A percentile compares a stretch with the other conserved stretches of the same genome.
phyloP scores from a whole-genome alignment of 495 filamentous ascomycete genomes.

The Talaromyces borbonicus region DNA sequence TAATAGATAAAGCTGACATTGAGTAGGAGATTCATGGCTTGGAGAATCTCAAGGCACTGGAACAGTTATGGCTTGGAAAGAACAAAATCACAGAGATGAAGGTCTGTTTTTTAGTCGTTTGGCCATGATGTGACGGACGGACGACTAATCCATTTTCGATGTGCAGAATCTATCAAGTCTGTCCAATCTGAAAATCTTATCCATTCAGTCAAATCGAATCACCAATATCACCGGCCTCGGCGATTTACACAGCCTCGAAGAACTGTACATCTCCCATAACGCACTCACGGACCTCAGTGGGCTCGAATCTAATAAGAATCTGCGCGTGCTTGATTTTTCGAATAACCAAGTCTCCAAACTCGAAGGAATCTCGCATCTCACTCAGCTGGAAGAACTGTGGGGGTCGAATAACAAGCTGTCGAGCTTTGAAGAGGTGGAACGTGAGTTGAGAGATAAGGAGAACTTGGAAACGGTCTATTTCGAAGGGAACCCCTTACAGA shows the following conservation, averaged over 20 bases:
- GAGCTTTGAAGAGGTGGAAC: conserved; percentile 76
- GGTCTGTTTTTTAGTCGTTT: conserved; percentile 31
- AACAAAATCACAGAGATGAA: conserved; percentile 90
- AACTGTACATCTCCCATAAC: conserved; percentile 98
- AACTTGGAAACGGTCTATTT: conserved; percentile 89
- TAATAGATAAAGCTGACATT: not conserved
- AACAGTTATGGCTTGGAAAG: conserved; percentile 94
- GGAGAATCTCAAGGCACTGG: conserved; percentile 59
- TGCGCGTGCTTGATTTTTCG: conserved; percentile 80
- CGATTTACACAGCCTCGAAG: conserved; percentile 69
- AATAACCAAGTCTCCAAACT: conserved; percentile 78
- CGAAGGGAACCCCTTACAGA: conserved; percentile 88
- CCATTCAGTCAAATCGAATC: conserved; percentile 95
- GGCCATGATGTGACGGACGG: no score
- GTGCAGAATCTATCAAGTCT: conserved; percentile 55
- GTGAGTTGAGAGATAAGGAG: conserved; percentile 65
- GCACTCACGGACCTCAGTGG: conserved; percentile 69
- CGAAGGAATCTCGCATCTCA: conserved; percentile 56
- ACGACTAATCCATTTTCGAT: no score
- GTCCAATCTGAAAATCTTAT: conserved; percentile 74
- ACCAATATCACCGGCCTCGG: conserved; percentile 66
- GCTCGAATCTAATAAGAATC: conserved; percentile 55
- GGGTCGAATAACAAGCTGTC: conserved; percentile 77
- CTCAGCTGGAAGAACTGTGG: conserved; percentile 82
- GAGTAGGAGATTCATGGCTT: conserved; percentile 78